Base-by-base conservation (phyloP, 257 asterid species). In the Solanum etuberosum region DNA sequence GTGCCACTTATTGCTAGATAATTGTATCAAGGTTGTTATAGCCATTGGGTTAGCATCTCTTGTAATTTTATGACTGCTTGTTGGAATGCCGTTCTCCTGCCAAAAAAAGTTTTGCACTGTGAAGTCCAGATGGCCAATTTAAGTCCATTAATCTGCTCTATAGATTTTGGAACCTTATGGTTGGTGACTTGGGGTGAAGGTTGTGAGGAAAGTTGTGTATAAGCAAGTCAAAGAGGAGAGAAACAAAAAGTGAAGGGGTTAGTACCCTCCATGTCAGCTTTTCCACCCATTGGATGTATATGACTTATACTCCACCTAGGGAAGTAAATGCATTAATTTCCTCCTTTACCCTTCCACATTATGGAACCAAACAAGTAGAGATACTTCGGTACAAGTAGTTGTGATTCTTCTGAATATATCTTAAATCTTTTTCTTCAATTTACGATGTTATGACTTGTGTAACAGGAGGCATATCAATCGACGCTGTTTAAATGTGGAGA, bases 401-500 rank as follows among this genome's bases (percentile, higher is more conserved):
- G 83, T 40, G 83, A 7, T 38, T 76, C n/a, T 40, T 76, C 35
- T 42, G 80, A 70, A 9, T 46, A 4, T 18, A 9, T 72, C 70
- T 89, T 46, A 35, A 57, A 27, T 59, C 35, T 85, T 42, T 57
- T 23, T 65, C 59, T n/a, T 43, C 86, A 46, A 61, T 65, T 51
- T 61, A 61, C 2, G 32, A 78, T 67, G 15, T 71, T 84, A 81
- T 51, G 82, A 59, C 85, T 84, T 57, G 85, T 91, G 87, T 88
- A 54, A 85, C 91, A 94, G 98, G 92, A 94, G 91, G 89, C 92
- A 90, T 84, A 74, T 92, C 61, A 88, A 90, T 88, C 91, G 93
- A 89, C 91, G 89, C 83, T 67, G 71, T 86, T 57, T 59, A 73
- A 91, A 67, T 87, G 90, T 86, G 82, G 92, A 87, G 87, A 91